Conservation (phyloP, 2,329 filamentous ascomycete genomes). For the Fusarium mexicanum region DNA sequence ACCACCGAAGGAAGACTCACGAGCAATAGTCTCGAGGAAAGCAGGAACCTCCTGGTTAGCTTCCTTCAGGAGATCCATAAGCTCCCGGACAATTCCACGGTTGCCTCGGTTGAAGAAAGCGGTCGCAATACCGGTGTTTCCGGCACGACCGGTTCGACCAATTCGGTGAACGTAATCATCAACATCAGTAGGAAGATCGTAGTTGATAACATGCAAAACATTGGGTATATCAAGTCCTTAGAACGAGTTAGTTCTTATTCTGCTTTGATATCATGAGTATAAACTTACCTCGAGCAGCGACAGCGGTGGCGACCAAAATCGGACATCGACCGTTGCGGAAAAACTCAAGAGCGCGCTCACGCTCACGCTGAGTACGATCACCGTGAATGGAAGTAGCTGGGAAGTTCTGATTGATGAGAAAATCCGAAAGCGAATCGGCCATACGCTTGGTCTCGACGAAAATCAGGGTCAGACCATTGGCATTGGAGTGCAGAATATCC, state of each 20-base stretch:
- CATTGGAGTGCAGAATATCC: conserved; percentile 96
- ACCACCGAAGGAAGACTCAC: conserved; percentile 85
- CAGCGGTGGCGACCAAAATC: conserved; percentile 95
- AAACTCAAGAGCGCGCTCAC: conserved; percentile 96
- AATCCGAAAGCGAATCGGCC: conserved; percentile 97
- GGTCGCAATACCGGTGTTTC: conserved; percentile 97
- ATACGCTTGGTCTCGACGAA: conserved; percentile 99
- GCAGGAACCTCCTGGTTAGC: conserved; percentile 95
- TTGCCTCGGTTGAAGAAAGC: conserved; percentile 99
- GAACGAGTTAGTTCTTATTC: neutral
- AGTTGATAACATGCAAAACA: conserved; percentile 98
- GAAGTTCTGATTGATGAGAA: conserved; percentile 98
- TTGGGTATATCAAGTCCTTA: conserved; percentile 90
- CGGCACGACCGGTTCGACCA: conserved; percentile 99
- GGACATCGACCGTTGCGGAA: conserved; percentile 97
- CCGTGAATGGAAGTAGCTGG: conserved; percentile 98
- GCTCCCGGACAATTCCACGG: conserved; percentile 94
- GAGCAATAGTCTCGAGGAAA: conserved; percentile 97
- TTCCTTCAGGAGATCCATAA: conserved; percentile 98
- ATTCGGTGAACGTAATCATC: conserved; percentile 99
- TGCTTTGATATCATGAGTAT: neutral
- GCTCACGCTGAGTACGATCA: conserved; percentile 97
- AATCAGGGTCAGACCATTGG: conserved; percentile 88
- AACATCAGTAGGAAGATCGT: conserved; percentile 98
- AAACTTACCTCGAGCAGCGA: conserved; percentile 72